phyloP scores from a whole-genome alignment of 306 rosid genomes.

The Arachis hypogaea region DNA sequence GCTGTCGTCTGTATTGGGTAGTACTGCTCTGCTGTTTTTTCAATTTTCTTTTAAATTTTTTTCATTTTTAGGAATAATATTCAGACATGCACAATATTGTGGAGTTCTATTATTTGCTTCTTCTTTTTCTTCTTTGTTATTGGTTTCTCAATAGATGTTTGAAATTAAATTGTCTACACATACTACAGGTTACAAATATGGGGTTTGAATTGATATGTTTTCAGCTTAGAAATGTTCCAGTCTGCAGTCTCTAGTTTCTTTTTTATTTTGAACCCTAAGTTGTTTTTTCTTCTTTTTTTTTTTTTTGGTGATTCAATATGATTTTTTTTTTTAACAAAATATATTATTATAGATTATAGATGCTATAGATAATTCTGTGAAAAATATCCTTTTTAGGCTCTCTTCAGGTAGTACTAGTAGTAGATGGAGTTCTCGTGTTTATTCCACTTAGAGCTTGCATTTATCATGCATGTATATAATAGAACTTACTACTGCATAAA shows the following conservation, averaged over 20 bases:
- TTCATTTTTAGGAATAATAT: background rate
- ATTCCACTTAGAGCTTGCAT: slow-evolving; percentile 9
- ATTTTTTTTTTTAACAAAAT: background rate
- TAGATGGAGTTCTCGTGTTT: slow-evolving; percentile 33
- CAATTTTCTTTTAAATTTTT: too few relatives aligned
- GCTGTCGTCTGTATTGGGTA: slow-evolving; percentile 9
- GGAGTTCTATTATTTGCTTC: slow-evolving; percentile 17
- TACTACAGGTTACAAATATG: slow-evolving; percentile 11
- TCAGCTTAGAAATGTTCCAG: slow-evolving; percentile 31
- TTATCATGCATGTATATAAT: slow-evolving; percentile 3
- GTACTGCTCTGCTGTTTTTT: slow-evolving; percentile 27
- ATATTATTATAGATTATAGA: too few relatives aligned
- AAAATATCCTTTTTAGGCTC: background rate
- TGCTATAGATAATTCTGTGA: slow-evolving; percentile 7
- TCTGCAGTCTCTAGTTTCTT: slow-evolving; percentile 4
- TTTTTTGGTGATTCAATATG: background rate
- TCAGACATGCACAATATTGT: slow-evolving; percentile 22
- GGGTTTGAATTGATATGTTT: slow-evolving; percentile 25
- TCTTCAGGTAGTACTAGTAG: slow-evolving; percentile 14
- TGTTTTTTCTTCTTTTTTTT: slow-evolving; percentile 4
- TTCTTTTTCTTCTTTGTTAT: slow-evolving; percentile 25
- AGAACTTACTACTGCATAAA: background rate
- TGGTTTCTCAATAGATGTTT: background rate
- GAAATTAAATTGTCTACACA: slow-evolving; percentile 27
- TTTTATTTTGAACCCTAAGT: slow-evolving; percentile 35